Conservation (phyloP, 768 basidiomycete genomes). For the Tubosaeta brunneosetosa region DNA sequence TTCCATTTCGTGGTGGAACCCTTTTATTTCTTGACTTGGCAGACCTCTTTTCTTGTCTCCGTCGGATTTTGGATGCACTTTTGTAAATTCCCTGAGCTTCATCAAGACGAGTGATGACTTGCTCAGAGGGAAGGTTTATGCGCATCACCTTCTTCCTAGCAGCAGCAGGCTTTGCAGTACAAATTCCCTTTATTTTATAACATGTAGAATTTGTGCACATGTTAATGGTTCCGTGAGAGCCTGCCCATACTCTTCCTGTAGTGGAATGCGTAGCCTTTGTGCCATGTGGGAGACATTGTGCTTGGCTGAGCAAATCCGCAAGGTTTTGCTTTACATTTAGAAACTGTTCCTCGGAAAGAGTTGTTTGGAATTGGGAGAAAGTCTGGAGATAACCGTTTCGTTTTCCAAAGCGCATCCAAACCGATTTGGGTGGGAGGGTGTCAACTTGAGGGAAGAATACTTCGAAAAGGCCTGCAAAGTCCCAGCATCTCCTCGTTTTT, state of each 20-base stretch:
- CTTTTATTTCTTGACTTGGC: conserved; percentile 2
- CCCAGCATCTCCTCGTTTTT: background rate
- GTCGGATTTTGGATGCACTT: background rate
- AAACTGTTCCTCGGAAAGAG: background rate
- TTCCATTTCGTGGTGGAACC: background rate
- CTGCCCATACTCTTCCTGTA: background rate
- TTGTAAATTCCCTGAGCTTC: conserved; percentile 2
- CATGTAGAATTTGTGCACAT: conserved; percentile 1
- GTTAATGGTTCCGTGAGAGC: background rate
- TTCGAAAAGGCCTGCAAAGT: background rate
- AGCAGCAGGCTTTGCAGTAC: background rate
- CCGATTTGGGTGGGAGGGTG: background rate
- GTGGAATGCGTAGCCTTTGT: background rate
- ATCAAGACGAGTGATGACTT: background rate
- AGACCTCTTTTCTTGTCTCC: background rate
- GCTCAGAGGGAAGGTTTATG: conserved; percentile 1
- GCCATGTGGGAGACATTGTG: conserved; percentile 6
- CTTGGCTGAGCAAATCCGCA: background rate
- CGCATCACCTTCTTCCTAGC: conserved; percentile 1
- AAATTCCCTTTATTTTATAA: conserved; percentile 4
- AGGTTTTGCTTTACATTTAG: background rate
- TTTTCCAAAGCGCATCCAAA: conserved; percentile 1
- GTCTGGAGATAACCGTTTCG: background rate
- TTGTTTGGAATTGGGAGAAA: background rate
- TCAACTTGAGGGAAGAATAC: background rate